Evolutionary conservation across 78 protist species (phyloP).

Genomic region (Diacronema lutheri): DNA sequence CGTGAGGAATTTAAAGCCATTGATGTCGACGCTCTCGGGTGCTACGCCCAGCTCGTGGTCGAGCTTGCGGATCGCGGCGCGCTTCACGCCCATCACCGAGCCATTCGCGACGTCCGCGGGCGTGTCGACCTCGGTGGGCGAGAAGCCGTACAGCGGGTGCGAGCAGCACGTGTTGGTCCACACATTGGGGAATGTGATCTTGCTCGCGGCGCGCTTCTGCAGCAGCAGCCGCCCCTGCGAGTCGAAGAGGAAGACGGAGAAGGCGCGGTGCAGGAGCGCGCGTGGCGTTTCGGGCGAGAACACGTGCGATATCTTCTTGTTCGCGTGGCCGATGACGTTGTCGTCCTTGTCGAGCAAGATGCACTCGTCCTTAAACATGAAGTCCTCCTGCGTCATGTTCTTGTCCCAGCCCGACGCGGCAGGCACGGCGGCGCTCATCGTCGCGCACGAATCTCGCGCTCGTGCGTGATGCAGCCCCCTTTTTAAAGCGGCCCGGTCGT

Average conservation of each 20-base stretch:
- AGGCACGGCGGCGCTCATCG: no score
- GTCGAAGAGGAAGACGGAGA: constrained; percentile 62
- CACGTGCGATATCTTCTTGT: constrained; percentile 48
- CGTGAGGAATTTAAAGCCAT: constrained; percentile 26
- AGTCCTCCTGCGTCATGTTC: constrained; percentile 11
- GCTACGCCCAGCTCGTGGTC: constrained; percentile 78
- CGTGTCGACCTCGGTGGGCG: constrained; percentile 26
- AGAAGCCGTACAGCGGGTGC: constrained; percentile 56
- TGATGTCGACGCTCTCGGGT: background rate
- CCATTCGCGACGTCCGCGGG: background rate
- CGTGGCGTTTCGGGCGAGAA: constrained; percentile 2
- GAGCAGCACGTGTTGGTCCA: constrained; percentile 77
- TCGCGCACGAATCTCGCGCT: no score
- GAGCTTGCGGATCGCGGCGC: constrained; percentile 73
- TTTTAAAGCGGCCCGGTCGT: no score
- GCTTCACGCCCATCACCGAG: constrained; percentile 56
- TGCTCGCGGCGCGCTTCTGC: constrained; percentile 53
- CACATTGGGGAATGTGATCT: constrained; percentile 54
- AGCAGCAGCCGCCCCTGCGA: constrained; percentile 38
- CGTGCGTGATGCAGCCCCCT: no score
- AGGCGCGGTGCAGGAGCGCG: constrained; percentile 61
- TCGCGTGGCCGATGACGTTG: constrained; percentile 15
- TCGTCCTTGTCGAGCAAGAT: constrained; percentile 44
- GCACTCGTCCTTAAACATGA: constrained; percentile 33
- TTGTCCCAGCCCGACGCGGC: no score